phyloP scores from a whole-genome alignment of 164 flowering plant genomes.

The grape (Vitis vinifera) region ASM3070453v1 NC_081806.1:14709001-14709500 shows the following conservation, averaged over 20 bases:
- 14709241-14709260: neutral
- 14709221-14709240: neutral
- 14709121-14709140: too few relatives aligned
- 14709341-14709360: slow-evolving; percentile 81
- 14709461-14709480: neutral
- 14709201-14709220: neutral
- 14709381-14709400: slow-evolving; percentile 79
- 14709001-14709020: too few relatives aligned
- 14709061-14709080: too few relatives aligned
- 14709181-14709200: too few relatives aligned
- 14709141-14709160: too few relatives aligned
- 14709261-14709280: neutral
- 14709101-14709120: too few relatives aligned
- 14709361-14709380: slow-evolving; percentile 86
- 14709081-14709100: too few relatives aligned
- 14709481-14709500: neutral
- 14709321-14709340: slow-evolving; percentile 71
- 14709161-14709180: too few relatives aligned
- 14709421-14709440: slow-evolving; percentile 81
- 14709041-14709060: too few relatives aligned
- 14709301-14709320: slow-evolving; percentile 78
- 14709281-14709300: neutral
- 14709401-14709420: slow-evolving; percentile 73
- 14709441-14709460: slow-evolving; percentile 52
- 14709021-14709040: too few relatives aligned